Base-by-base conservation (phyloP, 2,329 filamentous ascomycete species). In the Dryadomyces quercivorus region DNA sequence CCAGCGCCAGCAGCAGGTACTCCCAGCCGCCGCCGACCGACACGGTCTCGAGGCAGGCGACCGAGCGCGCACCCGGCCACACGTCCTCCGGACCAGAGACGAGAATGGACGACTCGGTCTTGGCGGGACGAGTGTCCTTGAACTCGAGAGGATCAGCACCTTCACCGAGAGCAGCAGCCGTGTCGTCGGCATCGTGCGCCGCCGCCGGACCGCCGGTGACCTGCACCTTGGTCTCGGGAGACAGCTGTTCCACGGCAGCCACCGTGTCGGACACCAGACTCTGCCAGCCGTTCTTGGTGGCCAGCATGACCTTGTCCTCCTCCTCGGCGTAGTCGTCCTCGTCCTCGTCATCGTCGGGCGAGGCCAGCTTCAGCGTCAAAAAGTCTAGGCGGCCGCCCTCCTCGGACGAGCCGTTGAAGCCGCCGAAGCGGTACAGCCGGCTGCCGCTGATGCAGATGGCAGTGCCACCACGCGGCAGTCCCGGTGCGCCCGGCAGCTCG, bases 391-490 rank as follows among this genome's bases (percentile, higher is more conserved):
- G 75, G 0, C 86, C 88, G 16, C 88, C 88, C 50, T 87, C 72
- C 62, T 91, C 85, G 0, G 64, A 70, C 47, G 75, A 71, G 0
- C 86, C 88, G 65, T 92, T 86, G 61, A 84, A 92, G 0, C 89
- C 89, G 58, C 88, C 87, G 71, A 89, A 91, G 31, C 88, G 78
- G 69, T 85, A 94, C 7, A 95, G 66, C 22, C 81, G 77, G 22
- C 79, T 80, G 53, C 77, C 75, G 47, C 75, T 75, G 52, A 84
- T 76, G 1, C 83, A 80, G 26, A 94, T 80, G 4, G 81, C 79
- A 0, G 85, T 72, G 1, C 86, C 88, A 21, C 82, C 82, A 50
- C 88, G 76, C 0, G 78, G 70, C 8, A 83, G 78, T 1, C 77
- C 83, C 0, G 86, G 86, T 0, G 86, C 88, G 8, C 78, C 67